A percentile compares a stretch with the other conserved stretches of the same genome.
Evolutionary conservation across 106 monocot species (phyloP).

Genomic region (Dendrobium catenatum): DNA sequence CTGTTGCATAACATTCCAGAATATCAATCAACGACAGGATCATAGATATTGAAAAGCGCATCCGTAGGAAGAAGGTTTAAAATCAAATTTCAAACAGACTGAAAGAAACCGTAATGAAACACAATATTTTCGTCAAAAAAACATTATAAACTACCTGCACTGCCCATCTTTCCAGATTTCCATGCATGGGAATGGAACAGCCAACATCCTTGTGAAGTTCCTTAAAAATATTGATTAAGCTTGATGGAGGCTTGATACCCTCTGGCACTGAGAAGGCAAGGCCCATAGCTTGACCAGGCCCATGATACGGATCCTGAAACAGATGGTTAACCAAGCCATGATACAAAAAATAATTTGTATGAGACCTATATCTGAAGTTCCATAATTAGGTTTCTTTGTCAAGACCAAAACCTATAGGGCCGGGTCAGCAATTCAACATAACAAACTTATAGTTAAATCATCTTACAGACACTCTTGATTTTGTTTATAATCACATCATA

Average conservation of each 20-base stretch:
- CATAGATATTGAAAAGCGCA: not conserved
- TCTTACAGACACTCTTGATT: not conserved
- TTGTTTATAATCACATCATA: not conserved
- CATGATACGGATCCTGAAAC: slow-evolving; percentile 92
- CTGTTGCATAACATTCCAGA: not conserved
- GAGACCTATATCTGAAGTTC: not conserved
- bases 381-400: too few species aligned
- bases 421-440: not conserved
- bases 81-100: not conserved
- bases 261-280: slow-evolving; percentile 85
- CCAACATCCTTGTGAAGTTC: slow-evolving; percentile 82
- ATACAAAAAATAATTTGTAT: not conserved
- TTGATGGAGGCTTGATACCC: slow-evolving; percentile 72
- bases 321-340: not conserved
- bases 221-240: slow-evolving; percentile 91
- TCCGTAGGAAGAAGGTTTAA: not conserved
- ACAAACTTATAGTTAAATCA: not conserved
- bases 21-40: not conserved
- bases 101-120: not conserved
- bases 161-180: slow-evolving; percentile 91
- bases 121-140: not conserved
- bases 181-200: slow-evolving; percentile 77
- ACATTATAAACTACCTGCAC: slow-evolving; percentile 48
- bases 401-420: not conserved
- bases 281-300: slow-evolving; percentile 95